phyloP scores from a whole-genome alignment of 176 grass and related monocot genomes.

The Oropetium thomaeum region DNA sequence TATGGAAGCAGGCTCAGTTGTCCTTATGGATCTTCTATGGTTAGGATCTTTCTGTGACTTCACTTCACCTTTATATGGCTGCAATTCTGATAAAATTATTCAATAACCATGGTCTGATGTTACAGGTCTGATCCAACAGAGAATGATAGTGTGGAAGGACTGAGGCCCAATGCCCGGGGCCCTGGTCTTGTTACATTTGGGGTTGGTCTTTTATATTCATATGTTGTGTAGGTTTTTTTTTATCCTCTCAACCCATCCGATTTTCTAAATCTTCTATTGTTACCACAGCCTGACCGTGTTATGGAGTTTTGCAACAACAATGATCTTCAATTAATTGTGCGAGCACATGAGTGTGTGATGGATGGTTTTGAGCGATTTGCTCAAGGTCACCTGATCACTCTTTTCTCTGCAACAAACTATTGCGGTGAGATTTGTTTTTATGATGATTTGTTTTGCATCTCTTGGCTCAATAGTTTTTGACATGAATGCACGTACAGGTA shows the following conservation, averaged over 20 bases:
- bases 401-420: conserved; percentile 99
- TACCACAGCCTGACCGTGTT: conserved; percentile 92
- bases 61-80: neutral
- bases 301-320: conserved; percentile 99
- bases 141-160: conserved; percentile 95
- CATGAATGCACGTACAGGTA: conserved; percentile 52
- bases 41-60: conserved; percentile 24
- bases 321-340: conserved; percentile 94
- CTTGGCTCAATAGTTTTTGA: conserved; percentile 6
- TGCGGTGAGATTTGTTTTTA: conserved; percentile 57
- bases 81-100: conserved; percentile 19
- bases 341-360: conserved; percentile 98
- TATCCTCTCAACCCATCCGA: neutral
- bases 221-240: neutral
- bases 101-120: conserved; percentile 26
- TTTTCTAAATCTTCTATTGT: conserved; percentile 34
- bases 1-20: conserved; percentile 97
- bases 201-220: conserved; percentile 49
- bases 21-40: conserved; percentile 99
- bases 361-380: conserved; percentile 99
- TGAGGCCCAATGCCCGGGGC: conserved; percentile 92
- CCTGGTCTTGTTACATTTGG: conserved; percentile 99
- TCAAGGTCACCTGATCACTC: conserved; percentile 99
- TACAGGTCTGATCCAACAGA: conserved; percentile 99
- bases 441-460: neutral